These are phyloP conservation scores for Chrysophaeum taylorii DNA, from an alignment of 352 stramenopile species.

Conservation along the genomic window DNA sequence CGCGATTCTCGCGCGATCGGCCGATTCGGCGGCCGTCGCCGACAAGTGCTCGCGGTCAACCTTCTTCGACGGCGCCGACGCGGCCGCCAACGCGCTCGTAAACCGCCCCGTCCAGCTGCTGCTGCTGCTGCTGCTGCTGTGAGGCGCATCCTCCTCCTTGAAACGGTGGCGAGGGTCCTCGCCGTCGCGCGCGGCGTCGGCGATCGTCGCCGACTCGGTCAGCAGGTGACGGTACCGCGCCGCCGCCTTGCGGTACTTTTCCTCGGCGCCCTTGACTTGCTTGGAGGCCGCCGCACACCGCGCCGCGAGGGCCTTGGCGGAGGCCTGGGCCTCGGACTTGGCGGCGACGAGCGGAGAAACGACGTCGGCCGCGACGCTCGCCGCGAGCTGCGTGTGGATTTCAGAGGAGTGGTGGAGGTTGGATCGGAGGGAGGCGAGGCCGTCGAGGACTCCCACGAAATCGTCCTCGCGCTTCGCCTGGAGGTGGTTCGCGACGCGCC, in stretches of 20 bases:
- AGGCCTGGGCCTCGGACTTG: background rate
- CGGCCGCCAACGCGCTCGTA: background rate
- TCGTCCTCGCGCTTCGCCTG: background rate
- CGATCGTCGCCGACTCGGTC: background rate
- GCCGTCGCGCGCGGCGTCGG: background rate
- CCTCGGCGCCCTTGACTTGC: background rate
- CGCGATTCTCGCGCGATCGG: background rate
- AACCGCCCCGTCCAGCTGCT: background rate
- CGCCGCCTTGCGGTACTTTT: background rate
- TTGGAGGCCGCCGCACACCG: background rate
- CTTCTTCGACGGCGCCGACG: background rate
- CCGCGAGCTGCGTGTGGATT: background rate
- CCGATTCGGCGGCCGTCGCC: background rate
- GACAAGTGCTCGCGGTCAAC: background rate
- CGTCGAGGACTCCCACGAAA: background rate
- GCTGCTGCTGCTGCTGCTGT: background rate
- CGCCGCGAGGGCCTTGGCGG: background rate
- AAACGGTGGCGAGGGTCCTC: background rate
- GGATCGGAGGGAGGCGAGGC: background rate
- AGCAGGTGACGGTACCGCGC: background rate
- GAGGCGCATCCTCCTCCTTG: background rate
- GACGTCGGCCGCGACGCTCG: background rate
- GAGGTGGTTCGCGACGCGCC: background rate
- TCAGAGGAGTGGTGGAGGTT: background rate
- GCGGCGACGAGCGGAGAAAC: background rate